Conservation (phyloP, 805 yeast genomes). For the Wickerhamiella parazyma region DNA sequence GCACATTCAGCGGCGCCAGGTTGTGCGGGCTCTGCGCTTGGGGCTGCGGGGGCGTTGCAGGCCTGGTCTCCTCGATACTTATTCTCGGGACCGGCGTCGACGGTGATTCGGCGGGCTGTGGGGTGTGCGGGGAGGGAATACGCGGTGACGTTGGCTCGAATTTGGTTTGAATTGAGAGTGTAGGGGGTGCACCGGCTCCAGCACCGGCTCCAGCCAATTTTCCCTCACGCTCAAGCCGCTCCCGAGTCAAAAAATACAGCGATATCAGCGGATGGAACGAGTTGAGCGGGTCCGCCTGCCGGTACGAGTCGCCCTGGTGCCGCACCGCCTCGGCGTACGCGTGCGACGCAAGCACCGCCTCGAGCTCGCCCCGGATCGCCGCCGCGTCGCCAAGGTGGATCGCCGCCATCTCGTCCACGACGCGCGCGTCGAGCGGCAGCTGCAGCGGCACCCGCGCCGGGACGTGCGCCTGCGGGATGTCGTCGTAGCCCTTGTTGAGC, state of each 20-base stretch:
- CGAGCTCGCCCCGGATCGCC: slow-evolving; percentile 38
- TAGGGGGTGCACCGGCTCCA: neutral
- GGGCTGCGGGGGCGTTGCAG: no score
- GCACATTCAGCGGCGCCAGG: neutral
- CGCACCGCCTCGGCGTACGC: slow-evolving; percentile 50
- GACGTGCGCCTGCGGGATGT: slow-evolving; percentile 51
- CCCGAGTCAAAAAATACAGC: slow-evolving; percentile 73
- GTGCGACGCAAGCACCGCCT: slow-evolving; percentile 43
- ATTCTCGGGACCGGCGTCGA: neutral
- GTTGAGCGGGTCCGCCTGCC: slow-evolving; percentile 59
- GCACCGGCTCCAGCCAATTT: neutral
- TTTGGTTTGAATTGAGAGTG: neutral
- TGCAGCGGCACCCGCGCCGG: slow-evolving; percentile 68
- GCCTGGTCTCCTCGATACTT: neutral
- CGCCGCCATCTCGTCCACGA: slow-evolving; percentile 60
- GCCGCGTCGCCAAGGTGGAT: slow-evolving; percentile 65
- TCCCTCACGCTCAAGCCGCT: slow-evolving; percentile 57
- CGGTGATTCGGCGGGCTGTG: neutral
- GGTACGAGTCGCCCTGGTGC: slow-evolving; percentile 20
- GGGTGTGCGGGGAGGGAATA: neutral
- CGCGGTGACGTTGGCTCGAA: neutral
- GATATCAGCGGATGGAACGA: slow-evolving; percentile 84
- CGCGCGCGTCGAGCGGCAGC: slow-evolving; percentile 51
- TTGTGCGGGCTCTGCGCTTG: neutral
- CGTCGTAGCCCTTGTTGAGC: slow-evolving; percentile 83